Evolutionary conservation across 2,329 filamentous ascomycete genomes (phyloP).

Genomic region (Botryosphaeria dothidea): DNA sequence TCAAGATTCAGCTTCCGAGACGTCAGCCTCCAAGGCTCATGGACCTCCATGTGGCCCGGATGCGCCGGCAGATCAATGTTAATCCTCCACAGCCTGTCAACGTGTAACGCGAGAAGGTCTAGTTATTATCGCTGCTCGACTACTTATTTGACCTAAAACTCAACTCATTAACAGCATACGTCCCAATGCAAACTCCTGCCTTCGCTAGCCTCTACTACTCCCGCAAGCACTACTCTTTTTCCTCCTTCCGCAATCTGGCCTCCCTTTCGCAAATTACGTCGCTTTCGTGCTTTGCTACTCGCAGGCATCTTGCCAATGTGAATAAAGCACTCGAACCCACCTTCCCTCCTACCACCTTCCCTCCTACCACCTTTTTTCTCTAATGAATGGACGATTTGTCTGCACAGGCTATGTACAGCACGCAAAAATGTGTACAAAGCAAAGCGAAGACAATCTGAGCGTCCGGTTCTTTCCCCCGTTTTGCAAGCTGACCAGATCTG

Average conservation of each 20-base stretch:
- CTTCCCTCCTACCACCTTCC: not conserved
- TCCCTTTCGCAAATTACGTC: not conserved
- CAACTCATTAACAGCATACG: conserved; percentile 17
- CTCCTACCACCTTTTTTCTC: not conserved
- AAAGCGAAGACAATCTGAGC: conserved; percentile 15
- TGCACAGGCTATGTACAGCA: conserved; percentile 21
- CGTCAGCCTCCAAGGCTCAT: not conserved
- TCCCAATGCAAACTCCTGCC: conserved; percentile 7
- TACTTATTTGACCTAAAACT: conserved; percentile 19
- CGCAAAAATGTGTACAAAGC: conserved; percentile 17
- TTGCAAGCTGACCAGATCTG: not conserved
- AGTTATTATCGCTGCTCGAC: conserved; percentile 18
- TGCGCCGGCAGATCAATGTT: not conserved
- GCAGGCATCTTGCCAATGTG: not conserved
- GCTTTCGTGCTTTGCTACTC: not conserved
- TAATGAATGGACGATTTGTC: conserved; percentile 18
- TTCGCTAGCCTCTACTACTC: not conserved
- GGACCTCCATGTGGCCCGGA: not conserved
- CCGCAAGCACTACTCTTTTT: conserved; percentile 7
- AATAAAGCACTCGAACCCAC: not conserved
- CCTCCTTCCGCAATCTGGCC: conserved; percentile 4
- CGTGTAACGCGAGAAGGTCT: conserved; percentile 7
- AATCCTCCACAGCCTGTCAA: not conserved
- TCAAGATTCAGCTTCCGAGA: not conserved
- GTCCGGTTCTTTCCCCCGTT: not conserved